Conservation (phyloP, 1,284 basidiomycete genomes). For the Tranzscheliella williamsii region DNA sequence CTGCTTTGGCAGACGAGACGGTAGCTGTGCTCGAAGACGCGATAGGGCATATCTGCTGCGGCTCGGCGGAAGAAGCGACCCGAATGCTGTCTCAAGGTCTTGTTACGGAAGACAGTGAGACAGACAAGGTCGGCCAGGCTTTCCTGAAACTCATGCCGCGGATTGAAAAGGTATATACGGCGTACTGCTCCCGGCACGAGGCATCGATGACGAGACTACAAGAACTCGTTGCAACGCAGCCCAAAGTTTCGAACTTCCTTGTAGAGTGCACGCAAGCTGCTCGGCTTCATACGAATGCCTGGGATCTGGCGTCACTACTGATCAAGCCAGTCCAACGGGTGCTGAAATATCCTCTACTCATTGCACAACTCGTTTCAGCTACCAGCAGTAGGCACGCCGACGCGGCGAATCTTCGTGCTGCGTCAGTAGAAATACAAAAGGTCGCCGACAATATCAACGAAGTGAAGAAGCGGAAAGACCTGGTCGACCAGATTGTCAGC, state of each 20-base stretch:
- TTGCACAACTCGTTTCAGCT: slow-evolving; percentile 69
- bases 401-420: slow-evolving; percentile 69
- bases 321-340: slow-evolving; percentile 67
- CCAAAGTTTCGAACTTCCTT: slow-evolving; percentile 54
- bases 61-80: slow-evolving; percentile 19
- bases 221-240: slow-evolving; percentile 49
- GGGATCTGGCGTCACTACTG: slow-evolving; percentile 88
- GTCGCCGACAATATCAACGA: slow-evolving; percentile 86
- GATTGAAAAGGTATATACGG: slow-evolving; percentile 77
- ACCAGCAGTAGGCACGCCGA: slow-evolving; percentile 78
- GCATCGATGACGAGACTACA: slow-evolving; percentile 70
- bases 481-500: slow-evolving; percentile 62
- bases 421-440: slow-evolving; percentile 73
- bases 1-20: slow-evolving; percentile 72
- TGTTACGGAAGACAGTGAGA: slow-evolving; percentile 19
- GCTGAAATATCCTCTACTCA: slow-evolving; percentile 81
- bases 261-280: slow-evolving; percentile 60
- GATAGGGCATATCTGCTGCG: slow-evolving; percentile 39
- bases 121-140: slow-evolving; percentile 74
- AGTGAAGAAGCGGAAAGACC: slow-evolving; percentile 78
- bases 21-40: slow-evolving; percentile 62
- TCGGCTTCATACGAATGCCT: slow-evolving; percentile 71
- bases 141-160: slow-evolving; percentile 77
- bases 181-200: slow-evolving; percentile 84
- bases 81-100: slow-evolving; percentile 15